A percentile compares a stretch with the other conserved stretches of the same genome.
phyloP scores from a whole-genome alignment of 129 eudicot genomes.

The Centella asiatica region DNA sequence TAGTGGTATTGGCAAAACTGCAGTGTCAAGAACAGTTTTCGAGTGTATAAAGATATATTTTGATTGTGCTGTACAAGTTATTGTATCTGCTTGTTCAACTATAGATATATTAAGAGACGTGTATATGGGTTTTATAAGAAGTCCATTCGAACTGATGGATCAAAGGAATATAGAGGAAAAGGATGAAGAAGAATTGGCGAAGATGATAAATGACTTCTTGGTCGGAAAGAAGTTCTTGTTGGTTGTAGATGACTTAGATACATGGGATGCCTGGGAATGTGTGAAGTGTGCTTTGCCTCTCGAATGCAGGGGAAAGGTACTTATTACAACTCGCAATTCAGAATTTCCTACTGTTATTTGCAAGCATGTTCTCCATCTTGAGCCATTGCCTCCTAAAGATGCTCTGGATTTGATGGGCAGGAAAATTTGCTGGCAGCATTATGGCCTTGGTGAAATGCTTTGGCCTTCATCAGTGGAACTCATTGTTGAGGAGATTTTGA shows the following conservation, averaged over 20 bases:
- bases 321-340: slow-evolving; percentile 10
- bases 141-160: neutral
- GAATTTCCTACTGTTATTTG: neutral
- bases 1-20: slow-evolving; percentile 18
- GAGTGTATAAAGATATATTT: slow-evolving; percentile 3
- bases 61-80: slow-evolving; percentile 9
- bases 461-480: slow-evolving; percentile 15
- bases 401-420: slow-evolving; percentile 3
- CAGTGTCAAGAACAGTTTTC: slow-evolving; percentile 6
- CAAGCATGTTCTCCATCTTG: slow-evolving; percentile 11
- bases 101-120: slow-evolving; percentile 11
- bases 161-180: slow-evolving; percentile 1
- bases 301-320: slow-evolving; percentile 9
- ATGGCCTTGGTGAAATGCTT: slow-evolving; percentile 5
- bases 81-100: slow-evolving; percentile 4
- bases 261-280: slow-evolving; percentile 15
- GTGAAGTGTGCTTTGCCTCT: slow-evolving; percentile 12
- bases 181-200: slow-evolving; percentile 11
- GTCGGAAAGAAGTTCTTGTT: slow-evolving; percentile 10
- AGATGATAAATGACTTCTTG: slow-evolving; percentile 8
- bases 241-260: slow-evolving; percentile 15
- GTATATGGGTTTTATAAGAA: neutral
- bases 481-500: slow-evolving; percentile 7
- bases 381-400: slow-evolving; percentile 8
- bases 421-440: slow-evolving; percentile 5